Percentiles rank a stretch among this genome's conserved stretches.
Evolutionary conservation across 2,329 filamentous ascomycete genomes (phyloP).

Genomic region (Grosmannia huntii): DNA sequence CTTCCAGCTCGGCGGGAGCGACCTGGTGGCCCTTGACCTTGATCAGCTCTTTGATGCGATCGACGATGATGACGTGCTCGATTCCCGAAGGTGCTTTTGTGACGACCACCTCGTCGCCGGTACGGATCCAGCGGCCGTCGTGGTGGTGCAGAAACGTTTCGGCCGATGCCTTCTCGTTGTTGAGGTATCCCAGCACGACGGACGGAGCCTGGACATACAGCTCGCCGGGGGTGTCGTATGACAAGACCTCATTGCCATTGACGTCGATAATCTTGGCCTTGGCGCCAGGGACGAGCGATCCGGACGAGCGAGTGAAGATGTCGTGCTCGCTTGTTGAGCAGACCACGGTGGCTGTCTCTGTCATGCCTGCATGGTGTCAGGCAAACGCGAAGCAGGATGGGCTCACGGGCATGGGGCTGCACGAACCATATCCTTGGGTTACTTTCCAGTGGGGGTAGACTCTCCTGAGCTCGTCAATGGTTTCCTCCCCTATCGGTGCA

Average conservation of each 20-base stretch:
- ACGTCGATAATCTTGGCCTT: slow-evolving; percentile 53
- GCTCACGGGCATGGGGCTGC: too few relatives aligned
- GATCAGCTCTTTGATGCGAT: slow-evolving; percentile 48
- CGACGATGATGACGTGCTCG: slow-evolving; percentile 77
- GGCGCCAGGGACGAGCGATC: slow-evolving; percentile 52
- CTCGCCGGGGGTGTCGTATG: slow-evolving; percentile 59
- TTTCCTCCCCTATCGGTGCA: slow-evolving; percentile 64
- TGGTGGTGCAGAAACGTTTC: slow-evolving; percentile 61
- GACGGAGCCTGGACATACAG: slow-evolving; percentile 66
- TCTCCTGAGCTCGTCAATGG: slow-evolving; percentile 47
- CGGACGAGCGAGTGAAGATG: slow-evolving; percentile 58
- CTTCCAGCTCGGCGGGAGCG: slow-evolving; percentile 71
- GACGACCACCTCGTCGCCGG: slow-evolving; percentile 73
- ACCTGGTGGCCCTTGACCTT: slow-evolving; percentile 62
- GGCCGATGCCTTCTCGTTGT: slow-evolving; percentile 70
- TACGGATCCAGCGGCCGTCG: slow-evolving; percentile 65
- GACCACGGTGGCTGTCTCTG: slow-evolving; percentile 64
- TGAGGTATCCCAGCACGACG: slow-evolving; percentile 70
- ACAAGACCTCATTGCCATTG: slow-evolving; percentile 58
- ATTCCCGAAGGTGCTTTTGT: slow-evolving; percentile 48
- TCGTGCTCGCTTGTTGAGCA: slow-evolving; percentile 47
- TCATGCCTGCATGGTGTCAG: slow-evolving; percentile 40
- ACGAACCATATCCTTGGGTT: slow-evolving; percentile 56
- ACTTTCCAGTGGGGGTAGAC: slow-evolving; percentile 51
- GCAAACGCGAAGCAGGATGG: background rate